phyloP scores from a whole-genome alignment of 495 filamentous ascomycete species.

The Penicillium taxi region DNA sequence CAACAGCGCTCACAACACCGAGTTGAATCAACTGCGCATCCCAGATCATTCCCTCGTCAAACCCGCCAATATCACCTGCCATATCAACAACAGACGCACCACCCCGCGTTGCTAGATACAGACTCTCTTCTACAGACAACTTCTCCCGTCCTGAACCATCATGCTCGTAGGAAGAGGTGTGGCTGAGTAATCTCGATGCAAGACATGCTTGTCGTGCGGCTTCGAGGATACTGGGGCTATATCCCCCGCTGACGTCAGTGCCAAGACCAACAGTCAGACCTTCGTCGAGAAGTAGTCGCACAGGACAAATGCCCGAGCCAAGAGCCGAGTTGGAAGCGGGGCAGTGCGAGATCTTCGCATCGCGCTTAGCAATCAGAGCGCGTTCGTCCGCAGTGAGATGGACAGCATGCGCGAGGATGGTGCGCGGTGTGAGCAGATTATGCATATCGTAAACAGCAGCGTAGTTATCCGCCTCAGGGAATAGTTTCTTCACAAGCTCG shows the following conservation, averaged over 20 bases:
- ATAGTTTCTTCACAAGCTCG: conserved; percentile 57
- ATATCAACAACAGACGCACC: conserved; percentile 73
- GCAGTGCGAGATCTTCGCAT: conserved; percentile 72
- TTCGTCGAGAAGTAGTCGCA: conserved; percentile 60
- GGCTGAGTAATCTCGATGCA: conserved; percentile 58
- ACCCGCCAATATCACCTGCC: conserved; percentile 58
- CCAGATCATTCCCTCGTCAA: conserved; percentile 78
- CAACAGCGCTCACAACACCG: conserved; percentile 22
- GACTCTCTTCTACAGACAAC: conserved; percentile 68
- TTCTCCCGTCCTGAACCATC: conserved; percentile 43
- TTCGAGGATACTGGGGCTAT: conserved; percentile 69
- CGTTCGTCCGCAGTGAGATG: conserved; percentile 62
- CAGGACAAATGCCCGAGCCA: conserved; percentile 62
- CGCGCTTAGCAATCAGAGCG: conserved; percentile 48
- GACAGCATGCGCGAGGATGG: conserved; percentile 80
- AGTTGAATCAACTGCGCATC: conserved; percentile 74
- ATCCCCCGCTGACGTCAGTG: conserved; percentile 86
- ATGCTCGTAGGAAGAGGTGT: conserved; percentile 17
- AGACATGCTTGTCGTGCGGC: conserved; percentile 68
- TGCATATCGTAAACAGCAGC: conserved; percentile 68
- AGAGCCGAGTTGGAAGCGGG: conserved; percentile 77
- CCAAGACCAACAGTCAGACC: conserved; percentile 78
- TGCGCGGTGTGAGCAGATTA: conserved; percentile 60
- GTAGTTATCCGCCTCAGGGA: conserved; percentile 59
- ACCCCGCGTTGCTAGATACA: conserved; percentile 84